A percentile compares a stretch with the other conserved stretches of the same genome.
Conservation (phyloP, 2,329 filamentous ascomycete genomes). For the Fusarium bulbicola region DNA sequence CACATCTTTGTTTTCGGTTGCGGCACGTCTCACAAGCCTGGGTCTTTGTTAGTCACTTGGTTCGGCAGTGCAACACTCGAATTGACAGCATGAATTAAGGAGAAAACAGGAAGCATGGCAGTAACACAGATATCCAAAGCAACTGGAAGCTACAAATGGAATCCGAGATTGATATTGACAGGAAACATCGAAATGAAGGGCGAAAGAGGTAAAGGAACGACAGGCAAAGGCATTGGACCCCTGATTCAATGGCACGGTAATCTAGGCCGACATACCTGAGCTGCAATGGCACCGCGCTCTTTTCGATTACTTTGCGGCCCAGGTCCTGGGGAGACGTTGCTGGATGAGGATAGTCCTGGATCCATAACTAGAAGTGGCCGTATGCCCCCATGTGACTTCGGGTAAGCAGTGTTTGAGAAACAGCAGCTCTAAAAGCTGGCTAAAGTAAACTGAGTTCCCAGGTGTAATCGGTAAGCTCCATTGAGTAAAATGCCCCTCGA, state of each 20-base stretch:
- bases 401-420: constrained; percentile 2
- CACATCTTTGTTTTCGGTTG: constrained; percentile 70
- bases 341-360: constrained; percentile 38
- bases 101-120: not conserved
- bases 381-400: constrained; percentile 34
- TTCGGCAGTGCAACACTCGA: not conserved
- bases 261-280: constrained; percentile 45
- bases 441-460: constrained; percentile 27
- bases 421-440: constrained; percentile 39
- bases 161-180: not conserved
- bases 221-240: not conserved
- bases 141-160: not conserved
- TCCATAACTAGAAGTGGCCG: constrained; percentile 39
- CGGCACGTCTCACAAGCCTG: constrained; percentile 69
- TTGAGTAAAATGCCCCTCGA: constrained; percentile 25
- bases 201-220: not conserved
- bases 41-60: constrained; percentile 12
- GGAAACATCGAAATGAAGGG: not conserved
- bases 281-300: constrained; percentile 52
- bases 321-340: constrained; percentile 48
- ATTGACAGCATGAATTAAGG: too few species aligned
- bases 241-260: not conserved
- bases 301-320: constrained; percentile 47
- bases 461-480: constrained; percentile 31
- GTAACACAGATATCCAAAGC: not conserved